Percentiles rank a stretch among this genome's conserved stretches.
Conservation (phyloP, 495 filamentous ascomycete species). For the Aeminium ludgeri region DNA sequence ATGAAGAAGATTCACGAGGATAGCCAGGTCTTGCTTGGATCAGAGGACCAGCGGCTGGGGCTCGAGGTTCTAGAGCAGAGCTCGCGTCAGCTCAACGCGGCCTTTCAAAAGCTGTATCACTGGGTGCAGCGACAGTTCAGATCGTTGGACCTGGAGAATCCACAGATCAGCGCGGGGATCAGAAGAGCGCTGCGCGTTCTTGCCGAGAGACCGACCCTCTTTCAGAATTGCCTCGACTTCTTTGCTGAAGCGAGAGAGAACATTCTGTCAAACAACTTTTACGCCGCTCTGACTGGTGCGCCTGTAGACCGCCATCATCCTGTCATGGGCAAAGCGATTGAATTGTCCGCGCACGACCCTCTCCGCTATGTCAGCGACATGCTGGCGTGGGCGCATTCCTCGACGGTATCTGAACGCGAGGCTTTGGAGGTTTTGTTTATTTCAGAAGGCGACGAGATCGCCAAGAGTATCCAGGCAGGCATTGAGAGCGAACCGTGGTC, state of each 20-base stretch:
- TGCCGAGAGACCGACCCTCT: constrained; percentile 75
- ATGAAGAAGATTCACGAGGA: constrained; percentile 79
- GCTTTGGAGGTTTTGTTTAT: constrained; percentile 84
- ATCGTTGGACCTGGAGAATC: constrained; percentile 81
- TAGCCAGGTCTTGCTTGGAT: constrained; percentile 73
- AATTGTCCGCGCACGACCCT: constrained; percentile 81
- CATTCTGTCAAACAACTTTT: constrained; percentile 77
- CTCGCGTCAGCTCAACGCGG: constrained; percentile 67
- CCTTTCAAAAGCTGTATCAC: constrained; percentile 84
- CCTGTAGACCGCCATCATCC: constrained; percentile 26
- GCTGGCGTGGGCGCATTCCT: constrained; percentile 92
- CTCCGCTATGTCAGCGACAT: constrained; percentile 91
- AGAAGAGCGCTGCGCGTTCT: constrained; percentile 71
- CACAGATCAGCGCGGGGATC: constrained; percentile 75
- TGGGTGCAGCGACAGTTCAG: constrained; percentile 95
- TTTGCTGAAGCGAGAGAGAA: constrained; percentile 84
- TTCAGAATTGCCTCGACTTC: constrained; percentile 85
- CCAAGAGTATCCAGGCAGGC: constrained; percentile 67
- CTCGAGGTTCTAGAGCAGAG: constrained; percentile 83
- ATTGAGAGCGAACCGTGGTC: constrained; percentile 80
- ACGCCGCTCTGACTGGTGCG: constrained; percentile 70
- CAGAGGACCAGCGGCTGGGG: constrained; percentile 73
- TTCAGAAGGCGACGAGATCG: constrained; percentile 79
- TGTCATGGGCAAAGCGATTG: constrained; percentile 68
- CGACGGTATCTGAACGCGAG: constrained; percentile 83